Evolutionary conservation across 2,329 filamentous ascomycete genomes (phyloP).

Genomic region (Ophioceras dolichostomum): DNA sequence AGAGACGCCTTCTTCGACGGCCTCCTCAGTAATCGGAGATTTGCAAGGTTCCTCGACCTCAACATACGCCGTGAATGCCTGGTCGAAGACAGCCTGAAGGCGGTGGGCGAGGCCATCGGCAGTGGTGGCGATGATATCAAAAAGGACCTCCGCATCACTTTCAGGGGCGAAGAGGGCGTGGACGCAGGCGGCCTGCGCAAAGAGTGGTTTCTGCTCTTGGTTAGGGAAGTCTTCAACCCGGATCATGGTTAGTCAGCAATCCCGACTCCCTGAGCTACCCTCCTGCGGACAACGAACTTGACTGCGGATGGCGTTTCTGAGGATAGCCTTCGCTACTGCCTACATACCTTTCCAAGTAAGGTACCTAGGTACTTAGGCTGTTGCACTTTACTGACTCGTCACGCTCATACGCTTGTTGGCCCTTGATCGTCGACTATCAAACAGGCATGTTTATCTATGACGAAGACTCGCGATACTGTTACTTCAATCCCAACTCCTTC

Average conservation of each 20-base stretch:
- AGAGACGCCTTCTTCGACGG: constrained; percentile 85
- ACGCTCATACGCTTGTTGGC: too few relatives aligned
- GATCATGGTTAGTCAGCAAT: too few relatives aligned
- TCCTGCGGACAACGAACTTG: too few relatives aligned
- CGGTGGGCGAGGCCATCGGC: constrained; percentile 75
- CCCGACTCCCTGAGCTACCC: too few relatives aligned
- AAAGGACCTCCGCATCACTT: constrained; percentile 76
- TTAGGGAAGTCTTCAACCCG: constrained; percentile 83
- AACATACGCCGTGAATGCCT: constrained; percentile 74
- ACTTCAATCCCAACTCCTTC: constrained; percentile 84
- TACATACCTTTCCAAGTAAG: too few relatives aligned
- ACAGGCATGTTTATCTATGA: constrained; percentile 86
- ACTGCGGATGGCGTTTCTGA: too few relatives aligned
- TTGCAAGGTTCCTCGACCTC: constrained; percentile 64
- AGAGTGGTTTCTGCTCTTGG: constrained; percentile 85
- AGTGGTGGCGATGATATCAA: constrained; percentile 76
- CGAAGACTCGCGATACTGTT: constrained; percentile 80
- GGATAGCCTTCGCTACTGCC: too few relatives aligned
- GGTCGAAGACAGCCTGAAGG: constrained; percentile 75
- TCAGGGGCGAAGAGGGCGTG: constrained; percentile 79
- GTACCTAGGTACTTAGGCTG: too few relatives aligned
- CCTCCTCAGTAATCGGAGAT: constrained; percentile 61
- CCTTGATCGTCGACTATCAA: too few relatives aligned
- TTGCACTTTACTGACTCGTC: too few relatives aligned
- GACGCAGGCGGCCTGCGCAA: constrained; percentile 84